Base-by-base conservation (phyloP, 129 eudicot genomes). In the Glebionis coronaria region DNA sequence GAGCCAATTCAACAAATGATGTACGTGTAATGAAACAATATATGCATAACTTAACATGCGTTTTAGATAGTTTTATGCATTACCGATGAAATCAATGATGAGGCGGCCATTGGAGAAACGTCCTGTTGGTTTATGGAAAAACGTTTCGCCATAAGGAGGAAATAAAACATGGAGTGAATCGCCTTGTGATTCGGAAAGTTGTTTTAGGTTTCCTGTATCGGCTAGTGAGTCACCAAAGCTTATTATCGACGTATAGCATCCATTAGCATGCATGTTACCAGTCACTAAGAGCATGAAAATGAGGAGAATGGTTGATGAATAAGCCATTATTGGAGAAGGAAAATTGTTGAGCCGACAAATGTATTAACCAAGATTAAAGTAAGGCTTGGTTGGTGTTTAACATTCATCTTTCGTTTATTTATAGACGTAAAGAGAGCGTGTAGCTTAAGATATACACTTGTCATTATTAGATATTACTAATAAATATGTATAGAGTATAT, bases 181-280 rank as follows among this genome's bases (percentile, higher is more conserved):
- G 40, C 21, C 23, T 13, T 60, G 3, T 21, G 76, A 8, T 12
- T 58, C 35, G 29, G 75, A 42, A 1, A 59, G 42, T 14, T 18
- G 67, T 10, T 75, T 54, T 4, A 76, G 58, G 73, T 90, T 90
- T 60, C 97, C 95, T 18, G 97, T 87, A 54, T 87, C 97, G 8
- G 97, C 80, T 4, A 90, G 81, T 1, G 97, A 90, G 64, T 90
- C 97, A 1, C 97, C 97, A 12, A 90, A 90, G 82, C 95, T 87
- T 56, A 80, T 84, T 19, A 90, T 87, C 0, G 90, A 80, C 3
- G 84, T 56, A 66, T 67, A 83, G 51, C 80, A 82, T 40, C 68
- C 83, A 23, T 63, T 35, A 18, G 21, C 68, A 63, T 68, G 49
- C 12, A 68, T 10, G 69, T 29, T 68, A 53, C 49, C 40, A 2